A percentile compares a stretch with the other conserved stretches of the same genome.
Conservation (phyloP, 768 basidiomycete species). For the Chalciporus sphaerocephalus region DNA sequence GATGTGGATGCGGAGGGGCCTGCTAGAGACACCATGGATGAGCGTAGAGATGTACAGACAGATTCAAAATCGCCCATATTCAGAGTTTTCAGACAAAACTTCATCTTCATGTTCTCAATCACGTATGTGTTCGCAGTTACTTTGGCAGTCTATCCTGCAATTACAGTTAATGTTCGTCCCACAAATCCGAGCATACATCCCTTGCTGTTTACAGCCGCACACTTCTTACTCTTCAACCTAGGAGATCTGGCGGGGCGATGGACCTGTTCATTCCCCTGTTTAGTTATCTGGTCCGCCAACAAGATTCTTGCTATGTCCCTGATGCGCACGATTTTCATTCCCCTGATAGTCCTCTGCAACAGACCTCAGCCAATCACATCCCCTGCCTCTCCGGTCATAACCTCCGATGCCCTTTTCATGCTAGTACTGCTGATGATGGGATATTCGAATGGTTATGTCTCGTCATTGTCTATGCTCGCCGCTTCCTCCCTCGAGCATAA, state of each 20-base stretch:
- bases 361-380: conserved; percentile 46
- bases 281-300: conserved; percentile 66
- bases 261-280: conserved; percentile 57
- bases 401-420: conserved; percentile 75
- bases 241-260: conserved; percentile 72
- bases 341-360: conserved; percentile 87
- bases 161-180: conserved; percentile 72
- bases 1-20: conserved; percentile 32
- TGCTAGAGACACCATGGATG: conserved; percentile 34
- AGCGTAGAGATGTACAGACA: conserved; percentile 19
- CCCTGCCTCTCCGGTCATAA: conserved; percentile 45
- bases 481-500: conserved; percentile 81
- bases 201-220: conserved; percentile 73
- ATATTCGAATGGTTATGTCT: conserved; percentile 76
- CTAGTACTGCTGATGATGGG: conserved; percentile 68
- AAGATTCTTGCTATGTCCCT: conserved; percentile 61
- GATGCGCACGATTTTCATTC: conserved; percentile 76
- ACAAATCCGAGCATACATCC: conserved; percentile 66
- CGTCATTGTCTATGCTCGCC: conserved; percentile 75
- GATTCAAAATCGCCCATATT: conserved; percentile 43
- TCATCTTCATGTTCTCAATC: conserved; percentile 65
- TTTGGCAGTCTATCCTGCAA: conserved; percentile 80
- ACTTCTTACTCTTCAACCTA: conserved; percentile 72
- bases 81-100: conserved; percentile 59
- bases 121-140: conserved; percentile 77